Percentiles rank a stretch among this genome's conserved stretches.
Conservation (phyloP, 305 asterid genomes). For the Plantago coronopus region DNA sequence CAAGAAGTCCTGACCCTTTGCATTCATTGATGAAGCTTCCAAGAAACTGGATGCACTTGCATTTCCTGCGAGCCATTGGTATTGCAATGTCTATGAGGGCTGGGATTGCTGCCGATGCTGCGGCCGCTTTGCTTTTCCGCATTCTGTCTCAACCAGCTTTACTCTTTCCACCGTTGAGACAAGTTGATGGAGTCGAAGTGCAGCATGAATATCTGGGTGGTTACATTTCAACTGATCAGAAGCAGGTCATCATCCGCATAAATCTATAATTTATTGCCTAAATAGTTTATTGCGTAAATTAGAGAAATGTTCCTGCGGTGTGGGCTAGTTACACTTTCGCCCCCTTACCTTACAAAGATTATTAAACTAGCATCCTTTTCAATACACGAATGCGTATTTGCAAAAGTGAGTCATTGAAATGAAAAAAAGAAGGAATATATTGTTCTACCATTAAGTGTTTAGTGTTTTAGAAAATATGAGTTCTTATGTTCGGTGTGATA, state of each 20-base stretch:
- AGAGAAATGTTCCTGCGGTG: neutral
- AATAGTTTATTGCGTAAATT: conserved; percentile 8
- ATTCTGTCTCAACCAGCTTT: conserved; percentile 97
- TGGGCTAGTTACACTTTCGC: neutral
- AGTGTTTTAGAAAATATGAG: neutral
- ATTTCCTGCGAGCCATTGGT: conserved; percentile 97
- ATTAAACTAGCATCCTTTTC: neutral
- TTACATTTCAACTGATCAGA: conserved; percentile 49
- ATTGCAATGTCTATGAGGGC: conserved; percentile 99
- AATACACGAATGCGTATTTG: neutral
- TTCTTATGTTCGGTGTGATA: neutral
- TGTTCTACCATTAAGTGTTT: neutral
- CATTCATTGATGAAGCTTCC: conserved; percentile 67
- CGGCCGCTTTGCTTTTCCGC: conserved; percentile 97
- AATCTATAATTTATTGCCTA: conserved; percentile 18
- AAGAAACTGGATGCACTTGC: conserved; percentile 99
- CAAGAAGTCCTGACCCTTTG: conserved; percentile 23
- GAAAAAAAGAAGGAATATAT: neutral
- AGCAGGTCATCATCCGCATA: conserved; percentile 52
- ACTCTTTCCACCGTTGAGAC: conserved; percentile 92
- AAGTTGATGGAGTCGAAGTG: conserved; percentile 87
- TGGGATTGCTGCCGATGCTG: conserved; percentile 97
- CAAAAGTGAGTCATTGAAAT: neutral
- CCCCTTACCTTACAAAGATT: neutral
- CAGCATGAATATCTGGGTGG: conserved; percentile 67